Evolutionary conservation across 108 stramenopile species (phyloP), one percentile per base, ranked within the genome.

Genomic region (Skeletonema potamos): DNA sequence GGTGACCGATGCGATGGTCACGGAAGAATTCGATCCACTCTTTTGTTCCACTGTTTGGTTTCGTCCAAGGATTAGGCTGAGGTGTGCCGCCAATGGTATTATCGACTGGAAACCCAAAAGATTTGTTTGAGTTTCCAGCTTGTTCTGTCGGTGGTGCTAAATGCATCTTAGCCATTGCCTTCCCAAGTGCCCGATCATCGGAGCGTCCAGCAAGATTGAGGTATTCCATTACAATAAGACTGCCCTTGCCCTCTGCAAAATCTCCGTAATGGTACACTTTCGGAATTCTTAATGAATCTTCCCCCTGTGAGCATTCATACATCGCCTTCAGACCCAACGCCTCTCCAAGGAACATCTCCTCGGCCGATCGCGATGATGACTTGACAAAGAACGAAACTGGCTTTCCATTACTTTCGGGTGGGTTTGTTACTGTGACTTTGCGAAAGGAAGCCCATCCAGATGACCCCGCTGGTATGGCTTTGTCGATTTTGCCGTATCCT

Each of bases 71-170:
- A 70, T 84, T 86, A 7, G 81, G 77, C 57, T 87, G 86, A 11
- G 83, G 73, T 22, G 86, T 82, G 24, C 74, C 86, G 0, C 86
- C 86, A 63, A 85, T 81, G 1, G 86, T 85, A 66, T 85, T 87
- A 27, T 87, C 84, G 0, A 85, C 81, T 43, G 63, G 59, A 57
- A 87, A 87, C 34, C 86, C 86, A 70, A 85, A 87, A 2, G 65
- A 24, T n/a, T 33, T 41, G 20, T 61, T 63, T 5, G 82, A 72
- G 36, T 79, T 81, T 6, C 73, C 75, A 1, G 78, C 62, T 27
- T 74, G 74, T 43, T 66, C 71, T 12, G 65, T 58, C 11, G 85
- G 59, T 20, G 78, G 68, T 22, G 85, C 79, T 1, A 86, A 62
- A 72, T 86, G 85, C 85, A 86, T 83, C 5, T 55, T 69, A 7